These are phyloP conservation scores for Fusarium metavorans DNA, from an alignment of 2,329 filamentous ascomycete species.

Conservation along the genomic window DNA sequence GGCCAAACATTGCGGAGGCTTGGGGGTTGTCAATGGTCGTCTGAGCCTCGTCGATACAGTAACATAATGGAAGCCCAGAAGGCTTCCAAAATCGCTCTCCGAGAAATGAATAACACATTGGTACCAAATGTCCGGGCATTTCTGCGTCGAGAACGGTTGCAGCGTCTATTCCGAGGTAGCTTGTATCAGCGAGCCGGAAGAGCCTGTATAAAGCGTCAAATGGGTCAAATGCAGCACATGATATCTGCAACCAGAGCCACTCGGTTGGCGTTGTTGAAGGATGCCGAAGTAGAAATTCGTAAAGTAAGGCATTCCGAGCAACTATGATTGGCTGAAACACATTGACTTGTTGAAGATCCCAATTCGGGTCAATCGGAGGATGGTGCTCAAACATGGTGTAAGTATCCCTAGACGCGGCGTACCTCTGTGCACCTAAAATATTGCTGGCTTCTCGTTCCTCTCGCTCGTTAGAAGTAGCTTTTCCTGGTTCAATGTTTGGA, in stretches of 20 bases:
- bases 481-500: neutral
- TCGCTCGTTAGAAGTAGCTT: neutral
- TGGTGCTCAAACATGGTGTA: neutral
- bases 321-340: neutral
- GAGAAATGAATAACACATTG: neutral
- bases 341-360: neutral
- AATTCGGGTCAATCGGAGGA: neutral
- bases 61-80: neutral
- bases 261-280: neutral
- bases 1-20: neutral
- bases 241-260: conserved; percentile 8
- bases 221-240: neutral
- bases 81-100: neutral
- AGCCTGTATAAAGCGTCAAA: conserved; percentile 9
- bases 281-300: neutral
- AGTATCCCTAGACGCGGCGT: neutral
- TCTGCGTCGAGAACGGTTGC: neutral
- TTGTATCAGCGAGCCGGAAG: neutral
- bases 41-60: neutral
- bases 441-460: neutral
- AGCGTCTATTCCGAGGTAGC: neutral
- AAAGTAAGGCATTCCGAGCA: neutral
- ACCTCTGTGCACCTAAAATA: neutral
- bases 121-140: neutral
- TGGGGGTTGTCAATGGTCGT: neutral